Evolutionary conservation across 2,329 filamentous ascomycete species (phyloP), one percentile per base, ranked within the genome.

Genomic region (Ophiostoma piceae): DNA sequence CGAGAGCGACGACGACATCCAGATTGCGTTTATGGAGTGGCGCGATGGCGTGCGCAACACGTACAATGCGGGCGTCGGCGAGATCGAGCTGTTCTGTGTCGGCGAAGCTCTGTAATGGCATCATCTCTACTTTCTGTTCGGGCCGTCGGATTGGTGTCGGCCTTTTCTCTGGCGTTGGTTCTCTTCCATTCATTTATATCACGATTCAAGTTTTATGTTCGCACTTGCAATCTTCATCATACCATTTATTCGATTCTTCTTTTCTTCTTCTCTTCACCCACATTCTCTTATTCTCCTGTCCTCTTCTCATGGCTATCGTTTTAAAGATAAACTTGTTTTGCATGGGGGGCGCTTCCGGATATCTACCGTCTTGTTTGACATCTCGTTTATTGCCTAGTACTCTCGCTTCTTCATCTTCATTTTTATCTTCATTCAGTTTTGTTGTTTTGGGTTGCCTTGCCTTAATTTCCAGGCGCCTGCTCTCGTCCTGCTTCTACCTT

Each of bases 1-100:
- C 69, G 91, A 95, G 78, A 94, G 91, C 72, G 95, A 99, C 76
- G 95, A 99, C 76, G 95, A 97, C 74, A 95, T 99, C 62, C 92
- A 96, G 76, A 93, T 95, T 75, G 95, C 95, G 4, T 97, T 99
- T 77, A 90, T 94, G 78, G 94, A 96, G 75, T 97, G 94, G 94
- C 88, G 91, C 43, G 93, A 97, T 76, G 90, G 84, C 78, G 77
- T 82, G 39, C 80, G 80, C 71, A 83, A 82, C 74, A 82, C 82
- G 78, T 84, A 85, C 68, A 84, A 86, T 68, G 90, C 89, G 62
- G 88, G 90, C 74, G 88, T 96, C 62, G 93, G 92, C 74, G 93
- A 97, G 83, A 96, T 97, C 79, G 92, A 96, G 78, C 86, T 95
- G 72, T 94, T 91, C 81, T 94, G 92, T 80, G 83, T 89, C 74